phyloP scores from a whole-genome alignment of 1,284 basidiomycete species.

The Singerocomus rubriflavus region DNA sequence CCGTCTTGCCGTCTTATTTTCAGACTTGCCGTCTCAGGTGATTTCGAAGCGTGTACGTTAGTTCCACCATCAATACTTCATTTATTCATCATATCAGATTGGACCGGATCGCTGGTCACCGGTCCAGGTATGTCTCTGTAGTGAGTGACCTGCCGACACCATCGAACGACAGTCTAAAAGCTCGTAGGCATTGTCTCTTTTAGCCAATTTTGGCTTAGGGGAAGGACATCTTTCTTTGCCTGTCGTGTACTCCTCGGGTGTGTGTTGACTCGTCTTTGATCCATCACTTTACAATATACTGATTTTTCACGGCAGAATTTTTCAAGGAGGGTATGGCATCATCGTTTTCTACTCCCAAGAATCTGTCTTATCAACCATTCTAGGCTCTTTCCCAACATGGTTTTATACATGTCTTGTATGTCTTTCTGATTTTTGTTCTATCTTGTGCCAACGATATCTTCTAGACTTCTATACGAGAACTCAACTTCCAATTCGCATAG shows the following conservation, averaged over 20 bases:
- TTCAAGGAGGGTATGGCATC: constrained; percentile 53
- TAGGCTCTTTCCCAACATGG: constrained; percentile 58
- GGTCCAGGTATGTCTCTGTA: no score
- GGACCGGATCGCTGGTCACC: no score
- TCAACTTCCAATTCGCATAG: constrained; percentile 64
- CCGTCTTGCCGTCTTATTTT: no score
- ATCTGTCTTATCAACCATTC: not conserved
- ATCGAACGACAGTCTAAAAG: not conserved
- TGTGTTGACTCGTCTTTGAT: not conserved
- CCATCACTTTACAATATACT: not conserved
- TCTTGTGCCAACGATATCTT: not conserved
- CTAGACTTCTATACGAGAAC: constrained; percentile 58
- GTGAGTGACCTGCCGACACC: no score
- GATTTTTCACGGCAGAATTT: constrained; percentile 37
- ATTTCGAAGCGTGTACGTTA: no score
- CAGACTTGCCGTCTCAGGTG: no score
- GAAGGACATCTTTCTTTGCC: constrained; percentile 51
- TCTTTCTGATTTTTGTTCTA: not conserved
- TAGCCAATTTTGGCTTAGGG: constrained; percentile 60
- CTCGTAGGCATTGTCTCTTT: constrained; percentile 36
- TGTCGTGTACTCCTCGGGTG: constrained; percentile 23
- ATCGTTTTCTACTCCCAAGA: constrained; percentile 1
- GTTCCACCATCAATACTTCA: no score
- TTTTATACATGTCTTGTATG: constrained; percentile 64
- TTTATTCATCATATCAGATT: no score